Base-by-base conservation (phyloP, 768 basidiomycete genomes). In the Cytidiella melzeri region DNA sequence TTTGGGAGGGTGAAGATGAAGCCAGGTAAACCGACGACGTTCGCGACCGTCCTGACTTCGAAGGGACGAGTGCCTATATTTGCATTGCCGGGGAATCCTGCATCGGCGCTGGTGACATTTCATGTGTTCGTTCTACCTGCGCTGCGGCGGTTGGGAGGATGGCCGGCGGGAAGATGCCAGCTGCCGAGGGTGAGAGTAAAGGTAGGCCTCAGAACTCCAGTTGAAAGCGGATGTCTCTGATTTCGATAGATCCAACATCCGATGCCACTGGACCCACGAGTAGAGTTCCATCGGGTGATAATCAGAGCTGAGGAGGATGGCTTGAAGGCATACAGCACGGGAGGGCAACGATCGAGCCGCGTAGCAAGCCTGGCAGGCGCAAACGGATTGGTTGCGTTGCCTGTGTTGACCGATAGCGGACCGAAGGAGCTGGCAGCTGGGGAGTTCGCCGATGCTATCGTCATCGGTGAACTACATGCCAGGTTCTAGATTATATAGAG, bases 81-180 rank as follows among this genome's bases (percentile, higher is more conserved):
- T 59, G 90, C 88, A 0, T 75, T 95, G 1, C 92, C 92, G 0
- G 92, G 92, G 1, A 93, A 94, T 62, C 92, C 92, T 0, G 92
- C 92, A 0, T 84, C 84, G 3, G 92, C 92, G 13, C 73, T 95
- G 18, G 90, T 92, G 11, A 90, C 82, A 5, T 92, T 92, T 66
- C 76, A 89, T 57, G 62, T 92, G 2, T 92, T 92, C 59, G 90
- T 92, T 15, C 62, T 93, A 0, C 92, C 92, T 5, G 87, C 89
- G 7, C 69, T 94, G 40, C 69, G 90, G 50, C 73, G 64, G 46
- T 64, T 92, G 39, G 87, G 84, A 1, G 88, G 88, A 2, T 91
- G 79, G 79, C 74, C 74, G 0, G 62, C 64, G 15, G 65, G 66
- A 18, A 54, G 69, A 30, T 79, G 74, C 48, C 73, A 83, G 37